These are phyloP conservation scores for Phymatotrichopsis omnivora DNA, from an alignment of 2,329 filamentous ascomycete genomes.

Conservation along the genomic window DNA sequence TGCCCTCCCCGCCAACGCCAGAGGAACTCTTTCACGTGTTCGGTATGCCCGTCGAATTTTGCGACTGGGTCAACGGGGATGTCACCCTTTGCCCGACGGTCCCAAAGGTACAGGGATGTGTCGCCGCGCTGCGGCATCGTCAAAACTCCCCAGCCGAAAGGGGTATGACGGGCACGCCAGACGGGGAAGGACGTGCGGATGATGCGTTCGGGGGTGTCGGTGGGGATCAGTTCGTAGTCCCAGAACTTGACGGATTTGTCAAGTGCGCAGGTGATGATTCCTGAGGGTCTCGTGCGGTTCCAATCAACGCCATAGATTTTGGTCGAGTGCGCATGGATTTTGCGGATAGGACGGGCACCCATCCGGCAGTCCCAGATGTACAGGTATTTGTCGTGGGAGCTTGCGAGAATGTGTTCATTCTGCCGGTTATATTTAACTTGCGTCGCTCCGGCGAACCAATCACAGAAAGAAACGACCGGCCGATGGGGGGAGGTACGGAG, in stretches of 20 bases:
- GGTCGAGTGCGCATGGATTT: constrained; percentile 77
- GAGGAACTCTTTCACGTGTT: constrained; percentile 80
- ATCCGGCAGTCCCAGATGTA: constrained; percentile 85
- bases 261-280: constrained; percentile 76
- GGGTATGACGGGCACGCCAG: constrained; percentile 83
- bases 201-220: constrained; percentile 59
- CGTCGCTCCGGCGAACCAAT: constrained; percentile 88
- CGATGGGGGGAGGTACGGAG: constrained; percentile 56
- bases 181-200: constrained; percentile 78
- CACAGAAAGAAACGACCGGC: constrained; percentile 71
- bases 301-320: constrained; percentile 96
- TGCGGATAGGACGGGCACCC: constrained; percentile 65
- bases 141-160: constrained; percentile 74
- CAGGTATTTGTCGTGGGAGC: constrained; percentile 77
- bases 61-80: constrained; percentile 45
- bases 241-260: constrained; percentile 91
- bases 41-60: constrained; percentile 51
- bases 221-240: constrained; percentile 58
- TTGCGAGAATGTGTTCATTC: constrained; percentile 76
- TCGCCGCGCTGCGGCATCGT: constrained; percentile 90
- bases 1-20: constrained; percentile 69
- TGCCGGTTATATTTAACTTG: constrained; percentile 93
- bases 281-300: constrained; percentile 65
- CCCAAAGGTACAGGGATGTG: constrained; percentile 75
- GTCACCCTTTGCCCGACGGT: constrained; percentile 43